phyloP scores from a whole-genome alignment of 768 basidiomycete genomes.

The Pisolithus tinctorius region DNA sequence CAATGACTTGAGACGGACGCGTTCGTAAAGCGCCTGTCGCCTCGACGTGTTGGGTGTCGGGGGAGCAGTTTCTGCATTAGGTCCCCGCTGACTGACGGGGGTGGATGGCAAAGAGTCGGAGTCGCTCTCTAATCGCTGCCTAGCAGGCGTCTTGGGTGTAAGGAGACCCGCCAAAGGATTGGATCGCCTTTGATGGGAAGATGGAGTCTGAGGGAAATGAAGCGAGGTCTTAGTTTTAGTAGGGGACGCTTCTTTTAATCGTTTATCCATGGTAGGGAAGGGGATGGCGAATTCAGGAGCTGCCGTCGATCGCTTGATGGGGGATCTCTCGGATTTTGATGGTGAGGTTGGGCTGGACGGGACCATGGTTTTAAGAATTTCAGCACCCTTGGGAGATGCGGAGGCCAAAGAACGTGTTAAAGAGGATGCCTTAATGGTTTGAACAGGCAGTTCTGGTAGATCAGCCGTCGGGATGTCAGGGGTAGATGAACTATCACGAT shows the following conservation, averaged over 20 bases:
- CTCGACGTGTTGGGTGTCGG: constrained; percentile 70
- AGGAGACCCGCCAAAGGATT: constrained; percentile 31
- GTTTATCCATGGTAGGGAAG: constrained; percentile 39
- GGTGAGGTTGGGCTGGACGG: constrained; percentile 31
- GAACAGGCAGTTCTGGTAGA: constrained; percentile 50
- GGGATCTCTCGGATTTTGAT: constrained; percentile 33
- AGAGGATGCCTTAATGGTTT: constrained; percentile 49
- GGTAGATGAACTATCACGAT: constrained; percentile 34
- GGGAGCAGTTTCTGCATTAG: constrained; percentile 48
- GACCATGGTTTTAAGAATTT: constrained; percentile 23
- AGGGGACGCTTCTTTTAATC: constrained; percentile 33
- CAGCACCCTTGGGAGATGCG: constrained; percentile 56
- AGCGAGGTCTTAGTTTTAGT: constrained; percentile 44
- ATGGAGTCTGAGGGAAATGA: constrained; percentile 62
- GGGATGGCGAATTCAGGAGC: constrained; percentile 25
- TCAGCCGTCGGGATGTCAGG: constrained; percentile 61
- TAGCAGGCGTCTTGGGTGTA: constrained; percentile 32
- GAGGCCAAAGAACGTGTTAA: constrained; percentile 68
- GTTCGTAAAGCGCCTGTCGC: constrained; percentile 75
- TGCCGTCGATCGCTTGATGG: constrained; percentile 15
- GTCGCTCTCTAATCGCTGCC: constrained; percentile 40
- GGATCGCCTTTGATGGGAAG: constrained; percentile 34
- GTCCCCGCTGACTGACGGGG: constrained; percentile 56
- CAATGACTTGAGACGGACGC: constrained; percentile 67
- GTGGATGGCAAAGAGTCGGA: constrained; percentile 49